Evolutionary conservation across 495 filamentous ascomycete genomes (phyloP), one percentile per base, ranked within the genome.

Genomic region (Talaromyces trachyspermus): DNA sequence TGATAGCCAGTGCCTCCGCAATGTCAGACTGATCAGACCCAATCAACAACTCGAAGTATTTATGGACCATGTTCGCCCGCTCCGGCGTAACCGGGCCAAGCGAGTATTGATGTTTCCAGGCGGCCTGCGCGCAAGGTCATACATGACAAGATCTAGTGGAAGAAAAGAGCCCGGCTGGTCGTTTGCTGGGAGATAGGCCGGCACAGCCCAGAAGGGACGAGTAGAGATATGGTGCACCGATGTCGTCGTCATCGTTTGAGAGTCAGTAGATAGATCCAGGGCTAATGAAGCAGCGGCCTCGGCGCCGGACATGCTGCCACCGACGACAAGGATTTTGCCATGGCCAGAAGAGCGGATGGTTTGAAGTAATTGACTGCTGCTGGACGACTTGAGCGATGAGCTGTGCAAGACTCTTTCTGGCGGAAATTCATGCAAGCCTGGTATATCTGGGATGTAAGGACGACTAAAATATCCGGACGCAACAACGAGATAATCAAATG

Each of bases 251-350:
- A 59, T 1, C 76, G 70, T 0, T 74, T 68, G 50, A 80, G 65
- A 3, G 53, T 22, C 54, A 0, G 70, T 65, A 17, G 80, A 79
- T 1, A 88, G 60, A 41, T 85, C 78, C 14, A 81, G 69, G 11
- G 87, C 88, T 26, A 89, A 70, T 3, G 80, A 76, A 17, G 81
- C 79, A 5, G 85, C 86, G 32, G 82, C 78, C 66, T 95, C 89
- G 7, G 80, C 75, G 0, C 86, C 87, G 14, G 85, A 91, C 76
- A 94, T 88, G 47, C 86, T 85, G 2, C 88, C 88, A 3, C 89
- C 89, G 7, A 91, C 73, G 11, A 95, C 75, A 2, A 90, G 72
- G 40, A 94, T 77, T 54, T 83, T 85, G n/a, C 76, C 71, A 0
- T 61, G 61, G 12, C 10, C 23, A 6, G 53, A 62, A 0, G 17